Base-by-base conservation (phyloP, 2,329 filamentous ascomycete species). In the Reticulascus tulasneorum region DNA sequence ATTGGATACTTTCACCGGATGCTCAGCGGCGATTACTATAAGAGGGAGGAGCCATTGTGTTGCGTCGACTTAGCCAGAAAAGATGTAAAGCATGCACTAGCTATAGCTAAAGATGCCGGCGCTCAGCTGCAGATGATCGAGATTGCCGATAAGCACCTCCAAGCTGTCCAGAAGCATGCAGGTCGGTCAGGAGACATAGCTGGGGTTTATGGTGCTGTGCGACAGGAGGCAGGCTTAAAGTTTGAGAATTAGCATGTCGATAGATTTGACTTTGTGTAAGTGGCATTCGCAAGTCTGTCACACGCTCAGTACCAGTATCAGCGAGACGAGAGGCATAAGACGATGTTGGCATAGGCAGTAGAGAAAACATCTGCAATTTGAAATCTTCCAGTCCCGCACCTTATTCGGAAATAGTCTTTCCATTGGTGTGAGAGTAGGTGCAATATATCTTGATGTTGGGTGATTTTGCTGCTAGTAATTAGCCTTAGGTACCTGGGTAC, bases 21-120 rank as follows among this genome's bases (percentile, higher is more conserved):
- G 83, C 55, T 77, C 30, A 67, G 66, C 1, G 88, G 88, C 1
- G 84, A 88, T 50, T 94, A 94, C 55, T 79, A 84, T 59, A 74
- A 78, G 60, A 71, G 84, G 10, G 78, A 85, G 17, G 83, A 82
- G 52, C 89, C 89, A n/a, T 65, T 93, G 8, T 94, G 94, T 58
- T 79, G 79, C 4, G 85, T 91, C 1, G 83, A 93, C 56, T 66
- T 94, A 40, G 89, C 88, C 6, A 69, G 83, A 43, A 95, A 95
- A 58, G 90, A 95, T 64, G 77, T 82, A 2, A 64, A 79, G 2
- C 88, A 95, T 67, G 86, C 85, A 5, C 65, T 79, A 55, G 67
- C 64, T 36, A 52, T 95, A 40, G 89, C 86, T 0, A 65, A 76
- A 42, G 63, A 63, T 17, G 71, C 68, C 6, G 87, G 85, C 0